Conservation (phyloP, 345 rosid genomes). For the Nephelium lappaceum region DNA sequence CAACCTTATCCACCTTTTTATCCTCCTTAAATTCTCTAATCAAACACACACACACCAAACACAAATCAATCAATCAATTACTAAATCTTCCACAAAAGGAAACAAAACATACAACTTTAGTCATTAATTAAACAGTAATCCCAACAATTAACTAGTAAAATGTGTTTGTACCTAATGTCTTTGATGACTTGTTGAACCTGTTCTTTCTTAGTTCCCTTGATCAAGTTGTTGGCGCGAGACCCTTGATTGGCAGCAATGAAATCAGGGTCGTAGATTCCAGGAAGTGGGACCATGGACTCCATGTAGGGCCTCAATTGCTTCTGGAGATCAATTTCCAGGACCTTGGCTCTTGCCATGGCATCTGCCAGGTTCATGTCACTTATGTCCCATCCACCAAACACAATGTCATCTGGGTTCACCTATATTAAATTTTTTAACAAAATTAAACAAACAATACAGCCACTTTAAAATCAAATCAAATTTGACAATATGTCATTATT, state of each 20-base stretch:
- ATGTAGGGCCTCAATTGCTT: slow-evolving; percentile 94
- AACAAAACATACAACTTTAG: not conserved
- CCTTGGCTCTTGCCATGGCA: slow-evolving; percentile 94
- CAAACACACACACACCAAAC: not conserved
- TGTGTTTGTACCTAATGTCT: slow-evolving; percentile 68
- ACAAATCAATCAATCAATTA: slow-evolving; percentile 6
- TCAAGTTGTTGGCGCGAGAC: slow-evolving; percentile 83
- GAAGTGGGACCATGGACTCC: slow-evolving; percentile 93
- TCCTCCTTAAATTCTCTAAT: slow-evolving; percentile 90
- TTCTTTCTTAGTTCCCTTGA: slow-evolving; percentile 86
- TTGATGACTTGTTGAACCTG: slow-evolving; percentile 77
- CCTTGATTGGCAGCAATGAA: slow-evolving; percentile 98
- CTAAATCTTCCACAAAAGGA: not conserved
- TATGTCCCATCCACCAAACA: slow-evolving; percentile 99
- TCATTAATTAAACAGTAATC: not conserved
- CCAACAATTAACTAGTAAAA: not conserved
- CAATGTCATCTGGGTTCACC: slow-evolving; percentile 93
- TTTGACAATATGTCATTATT: not conserved
- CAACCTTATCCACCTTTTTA: slow-evolving; percentile 81
- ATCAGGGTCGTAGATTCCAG: slow-evolving; percentile 87
- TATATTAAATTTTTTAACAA: slow-evolving; percentile 19
- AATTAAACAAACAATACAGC: not conserved
- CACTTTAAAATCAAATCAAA: not conserved
- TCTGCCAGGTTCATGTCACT: slow-evolving; percentile 96
- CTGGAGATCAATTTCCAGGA: slow-evolving; percentile 88